Conservation (phyloP, 257 asterid genomes). For the Orobanche coerulescens region DNA sequence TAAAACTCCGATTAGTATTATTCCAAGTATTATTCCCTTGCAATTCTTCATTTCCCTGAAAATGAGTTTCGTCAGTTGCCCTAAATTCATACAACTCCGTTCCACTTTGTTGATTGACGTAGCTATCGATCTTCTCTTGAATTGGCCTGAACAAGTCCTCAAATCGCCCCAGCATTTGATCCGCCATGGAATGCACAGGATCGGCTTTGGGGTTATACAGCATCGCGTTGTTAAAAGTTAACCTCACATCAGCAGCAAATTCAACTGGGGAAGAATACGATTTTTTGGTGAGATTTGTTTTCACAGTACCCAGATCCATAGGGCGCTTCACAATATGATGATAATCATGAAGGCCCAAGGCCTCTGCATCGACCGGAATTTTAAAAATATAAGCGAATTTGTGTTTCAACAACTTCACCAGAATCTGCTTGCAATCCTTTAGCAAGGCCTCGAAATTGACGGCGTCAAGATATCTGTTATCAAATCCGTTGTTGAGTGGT, state of each 20-base stretch:
- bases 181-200: constrained; percentile 59
- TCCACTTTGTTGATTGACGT: constrained; percentile 18
- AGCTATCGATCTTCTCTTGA: constrained; percentile 38
- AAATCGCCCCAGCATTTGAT: constrained; percentile 43
- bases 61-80: constrained; percentile 26
- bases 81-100: constrained; percentile 23
- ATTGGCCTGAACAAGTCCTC: constrained; percentile 74
- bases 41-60: constrained; percentile 43
- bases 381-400: constrained; percentile 55
- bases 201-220: constrained; percentile 82
- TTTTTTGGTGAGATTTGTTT: constrained; percentile 46
- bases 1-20: constrained; percentile 28
- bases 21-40: constrained; percentile 81
- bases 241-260: constrained; percentile 72
- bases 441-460: constrained; percentile 38
- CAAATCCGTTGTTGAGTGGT: constrained; percentile 32
- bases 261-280: constrained; percentile 48
- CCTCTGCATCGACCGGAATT: constrained; percentile 62
- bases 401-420: constrained; percentile 56
- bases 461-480: constrained; percentile 22
- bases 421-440: constrained; percentile 64
- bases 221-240: constrained; percentile 84
- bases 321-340: constrained; percentile 78
- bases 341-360: constrained; percentile 72
- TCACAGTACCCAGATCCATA: constrained; percentile 94